Percentiles rank a stretch among this genome's conserved stretches.
These are phyloP conservation scores for Dacryopinax spathularia DNA, from an alignment of 768 basidiomycete species.

Conservation along the genomic window DNA sequence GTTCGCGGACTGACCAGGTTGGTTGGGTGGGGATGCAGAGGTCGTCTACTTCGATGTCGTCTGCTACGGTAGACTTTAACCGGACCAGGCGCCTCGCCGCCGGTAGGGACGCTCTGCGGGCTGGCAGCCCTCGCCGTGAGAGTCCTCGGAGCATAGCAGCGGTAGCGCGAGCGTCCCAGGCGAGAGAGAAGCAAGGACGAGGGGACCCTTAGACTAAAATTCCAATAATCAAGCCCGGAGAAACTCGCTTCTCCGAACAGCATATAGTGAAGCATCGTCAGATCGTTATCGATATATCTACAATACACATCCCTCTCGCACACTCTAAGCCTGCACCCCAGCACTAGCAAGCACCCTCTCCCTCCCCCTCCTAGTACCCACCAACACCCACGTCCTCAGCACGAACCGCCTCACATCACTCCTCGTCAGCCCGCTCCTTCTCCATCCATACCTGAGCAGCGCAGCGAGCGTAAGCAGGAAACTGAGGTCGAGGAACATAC, in stretches of 20 bases:
- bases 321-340: neutral
- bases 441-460: slow-evolving; percentile 48
- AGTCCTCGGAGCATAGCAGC: too few species aligned
- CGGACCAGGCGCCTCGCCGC: too few species aligned
- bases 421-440: slow-evolving; percentile 51
- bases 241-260: too few species aligned
- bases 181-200: too few species aligned
- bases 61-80: neutral
- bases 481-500: slow-evolving; percentile 63
- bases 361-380: neutral
- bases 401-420: slow-evolving; percentile 35
- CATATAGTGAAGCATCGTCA: too few species aligned
- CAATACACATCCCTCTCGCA: neutral
- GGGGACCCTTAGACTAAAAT: too few species aligned
- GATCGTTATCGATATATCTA: neutral
- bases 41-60: slow-evolving; percentile 32
- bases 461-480: slow-evolving; percentile 55
- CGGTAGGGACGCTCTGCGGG: too few species aligned
- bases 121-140: too few species aligned
- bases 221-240: too few species aligned
- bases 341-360: neutral
- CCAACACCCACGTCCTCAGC: neutral
- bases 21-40: slow-evolving; percentile 51
- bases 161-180: too few species aligned
- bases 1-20: slow-evolving; percentile 66